A percentile compares a stretch with the other conserved stretches of the same genome.
These are phyloP conservation scores for Leishmania guyanensis DNA, from an alignment of 208 protist species.

Conservation along the genomic window DNA sequence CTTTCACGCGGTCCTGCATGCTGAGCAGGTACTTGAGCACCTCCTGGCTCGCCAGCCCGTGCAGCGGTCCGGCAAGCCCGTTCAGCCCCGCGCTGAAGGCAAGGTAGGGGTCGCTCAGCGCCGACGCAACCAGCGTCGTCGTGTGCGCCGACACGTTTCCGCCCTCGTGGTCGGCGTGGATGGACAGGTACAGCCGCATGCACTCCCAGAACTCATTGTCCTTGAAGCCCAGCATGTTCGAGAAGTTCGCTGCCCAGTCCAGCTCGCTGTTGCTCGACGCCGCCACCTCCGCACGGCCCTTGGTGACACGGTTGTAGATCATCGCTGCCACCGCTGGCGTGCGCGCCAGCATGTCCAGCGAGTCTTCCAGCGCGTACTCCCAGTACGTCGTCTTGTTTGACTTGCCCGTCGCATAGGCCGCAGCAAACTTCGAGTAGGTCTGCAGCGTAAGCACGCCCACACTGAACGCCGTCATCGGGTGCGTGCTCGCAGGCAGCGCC, in stretches of 20 bases:
- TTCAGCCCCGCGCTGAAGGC: constrained; percentile 94
- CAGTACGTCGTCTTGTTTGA: constrained; percentile 96
- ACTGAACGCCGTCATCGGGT: constrained; percentile 96
- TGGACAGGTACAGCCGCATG: constrained; percentile 97
- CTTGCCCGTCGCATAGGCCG: constrained; percentile 89
- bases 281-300: constrained; percentile 52
- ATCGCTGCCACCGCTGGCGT: constrained; percentile 87
- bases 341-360: constrained; percentile 92
- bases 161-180: constrained; percentile 96
- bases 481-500: constrained; percentile 89
- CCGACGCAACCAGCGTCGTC: constrained; percentile 96
- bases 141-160: constrained; percentile 98
- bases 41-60: constrained; percentile 98
- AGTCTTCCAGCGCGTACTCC: constrained; percentile 95
- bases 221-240: constrained; percentile 93
- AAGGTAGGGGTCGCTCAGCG: constrained; percentile 98
- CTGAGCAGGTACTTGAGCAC: constrained; percentile 88
- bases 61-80: constrained; percentile 97
- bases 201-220: constrained; percentile 94
- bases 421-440: constrained; percentile 93
- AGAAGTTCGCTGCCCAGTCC: constrained; percentile 97
- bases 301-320: constrained; percentile 91
- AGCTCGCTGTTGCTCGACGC: constrained; percentile 53
- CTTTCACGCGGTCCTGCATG: constrained; percentile 65
- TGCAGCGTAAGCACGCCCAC: constrained; percentile 92